Evolutionary conservation across 2,329 filamentous ascomycete genomes (phyloP), one percentile per base, ranked within the genome.

Genomic region (Zasmidium angulare): DNA sequence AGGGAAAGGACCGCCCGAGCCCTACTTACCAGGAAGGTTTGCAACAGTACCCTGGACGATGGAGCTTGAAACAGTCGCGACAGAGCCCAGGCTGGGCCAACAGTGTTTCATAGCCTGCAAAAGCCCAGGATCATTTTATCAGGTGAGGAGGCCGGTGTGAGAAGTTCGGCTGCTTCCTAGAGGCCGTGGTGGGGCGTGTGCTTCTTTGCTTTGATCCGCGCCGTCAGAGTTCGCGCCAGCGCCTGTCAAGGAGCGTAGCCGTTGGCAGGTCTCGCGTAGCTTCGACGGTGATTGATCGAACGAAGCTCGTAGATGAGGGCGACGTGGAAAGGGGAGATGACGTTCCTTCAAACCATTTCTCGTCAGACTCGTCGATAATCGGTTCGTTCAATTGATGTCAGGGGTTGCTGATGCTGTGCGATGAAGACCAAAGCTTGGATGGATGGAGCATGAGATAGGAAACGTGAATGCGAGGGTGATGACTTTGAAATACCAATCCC

Each of bases 401-500:
- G n/a, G n/a, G n/a, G n/a, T n/a, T n/a, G n/a, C n/a, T n/a, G n/a
- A n/a, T n/a, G n/a, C n/a, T n/a, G n/a, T n/a, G n/a, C n/a, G n/a
- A n/a, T 29, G 6, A 29, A 29, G 6, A 11, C 26, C 26, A 29
- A 4, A 29, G 26, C 26, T 29, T 29, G 26, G 4, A 29, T 29
- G 4, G 26, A 29, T n/a, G n/a, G n/a, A n/a, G n/a, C n/a, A n/a
- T n/a, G n/a, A n/a, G n/a, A 29, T 6, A 4, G 26, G 6, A 29
- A 29, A 29, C 6, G 36, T 19, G n/a, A 43, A 14, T 43, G 14
- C 9, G 9, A 19, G n/a, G 3, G 36, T 17, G 11, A 43, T 3
- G n/a, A 29, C 19, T 31, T 3, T 55, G 53, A 50, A 49, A 40
- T 50, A 46, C 55, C 55, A 53, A 48, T 54, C 50, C 56, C 46